These are phyloP conservation scores for Vanrija pseudolonga DNA, from an alignment of 1,284 basidiomycete genomes.

Conservation along the genomic window DNA sequence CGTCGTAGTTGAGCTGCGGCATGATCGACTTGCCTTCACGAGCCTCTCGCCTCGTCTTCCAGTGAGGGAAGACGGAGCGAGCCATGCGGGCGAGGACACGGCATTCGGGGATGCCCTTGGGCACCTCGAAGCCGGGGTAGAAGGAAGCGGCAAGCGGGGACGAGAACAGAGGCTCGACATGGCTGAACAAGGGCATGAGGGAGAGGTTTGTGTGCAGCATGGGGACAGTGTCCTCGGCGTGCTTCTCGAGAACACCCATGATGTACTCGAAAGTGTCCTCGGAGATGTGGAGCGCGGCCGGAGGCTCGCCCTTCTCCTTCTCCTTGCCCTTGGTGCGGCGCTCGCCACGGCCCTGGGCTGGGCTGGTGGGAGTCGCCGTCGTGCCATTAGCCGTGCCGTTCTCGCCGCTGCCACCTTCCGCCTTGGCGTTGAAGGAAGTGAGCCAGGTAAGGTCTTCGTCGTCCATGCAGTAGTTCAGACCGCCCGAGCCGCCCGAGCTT, in stretches of 20 bases:
- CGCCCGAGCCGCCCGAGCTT: slow-evolving; percentile 45
- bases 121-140: slow-evolving; percentile 63
- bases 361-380: slow-evolving; percentile 36
- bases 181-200: slow-evolving; percentile 66
- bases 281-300: slow-evolving; percentile 57
- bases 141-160: slow-evolving; percentile 57
- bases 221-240: slow-evolving; percentile 82
- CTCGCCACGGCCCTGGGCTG: slow-evolving; percentile 44
- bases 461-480: slow-evolving; percentile 78
- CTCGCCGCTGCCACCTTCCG: slow-evolving; percentile 67
- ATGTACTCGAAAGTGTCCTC: slow-evolving; percentile 93
- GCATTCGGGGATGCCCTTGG: slow-evolving; percentile 60
- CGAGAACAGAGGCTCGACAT: slow-evolving; percentile 70
- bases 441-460: slow-evolving; percentile 96
- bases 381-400: slow-evolving; percentile 30
- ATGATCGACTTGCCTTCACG: slow-evolving; percentile 74
- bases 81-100: slow-evolving; percentile 61
- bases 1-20: slow-evolving; percentile 78
- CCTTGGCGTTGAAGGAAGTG: slow-evolving; percentile 82
- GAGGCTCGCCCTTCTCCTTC: slow-evolving; percentile 53
- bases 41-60: slow-evolving; percentile 70
- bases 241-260: slow-evolving; percentile 90
- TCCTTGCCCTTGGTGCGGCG: slow-evolving; percentile 48
- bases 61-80: slow-evolving; percentile 70
- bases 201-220: slow-evolving; percentile 72